Conservation (phyloP, 371 early-diverging fungal species). For the Haplosporangium sp. region DNA sequence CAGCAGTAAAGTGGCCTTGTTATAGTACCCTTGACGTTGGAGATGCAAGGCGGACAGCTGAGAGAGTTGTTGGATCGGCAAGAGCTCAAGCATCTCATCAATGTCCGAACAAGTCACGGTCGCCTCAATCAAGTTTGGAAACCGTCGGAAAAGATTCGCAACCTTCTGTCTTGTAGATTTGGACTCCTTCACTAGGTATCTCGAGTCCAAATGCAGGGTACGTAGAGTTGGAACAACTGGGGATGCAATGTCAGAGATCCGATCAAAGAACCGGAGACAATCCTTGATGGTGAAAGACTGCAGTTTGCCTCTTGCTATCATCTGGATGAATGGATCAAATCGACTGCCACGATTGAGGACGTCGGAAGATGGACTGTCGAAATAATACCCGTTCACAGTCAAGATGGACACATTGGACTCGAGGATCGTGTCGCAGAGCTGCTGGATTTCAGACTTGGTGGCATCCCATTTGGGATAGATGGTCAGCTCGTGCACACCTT, state of each 20-base stretch:
- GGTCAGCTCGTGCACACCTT: background rate
- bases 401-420: constrained; percentile 1
- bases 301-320: background rate
- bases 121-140: too few relatives aligned
- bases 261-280: background rate
- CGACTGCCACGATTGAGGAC: constrained; percentile 1
- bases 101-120: too few relatives aligned
- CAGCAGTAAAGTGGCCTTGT: too few relatives aligned
- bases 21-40: too few relatives aligned
- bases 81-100: too few relatives aligned
- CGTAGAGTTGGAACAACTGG: background rate
- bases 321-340: background rate
- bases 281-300: background rate
- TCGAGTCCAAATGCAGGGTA: too few relatives aligned
- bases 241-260: background rate
- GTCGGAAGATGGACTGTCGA: constrained; percentile 1
- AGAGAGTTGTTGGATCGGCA: too few relatives aligned
- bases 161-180: too few relatives aligned
- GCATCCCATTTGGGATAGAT: background rate
- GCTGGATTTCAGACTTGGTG: constrained; percentile 1
- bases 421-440: background rate
- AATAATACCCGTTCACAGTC: background rate
- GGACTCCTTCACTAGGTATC: too few relatives aligned
- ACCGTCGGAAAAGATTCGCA: too few relatives aligned
- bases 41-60: too few relatives aligned